Evolutionary conservation across 2,329 filamentous ascomycete species (phyloP), one percentile per base, ranked within the genome.

Genomic region (Exophiala aquamarina): DNA sequence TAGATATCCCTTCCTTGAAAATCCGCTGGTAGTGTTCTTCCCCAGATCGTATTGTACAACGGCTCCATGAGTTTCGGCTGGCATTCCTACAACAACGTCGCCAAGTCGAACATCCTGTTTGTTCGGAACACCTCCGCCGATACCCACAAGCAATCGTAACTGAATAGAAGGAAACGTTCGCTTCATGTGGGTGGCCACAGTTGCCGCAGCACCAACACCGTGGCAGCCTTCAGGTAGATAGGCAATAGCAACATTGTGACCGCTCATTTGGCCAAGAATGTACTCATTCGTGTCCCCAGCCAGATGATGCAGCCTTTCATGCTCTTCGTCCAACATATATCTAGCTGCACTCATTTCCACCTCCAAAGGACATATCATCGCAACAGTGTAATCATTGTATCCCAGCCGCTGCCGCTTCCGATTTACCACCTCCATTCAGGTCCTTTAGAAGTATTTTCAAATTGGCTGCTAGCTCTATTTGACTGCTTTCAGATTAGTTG

Each of bases 311-410:
- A 58, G 42, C 6, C 47, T 40, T 1, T 29, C 23, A 33, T 59
- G 52, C 13, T 34, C 32, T 18, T 57, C 52, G 26, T 63, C 60
- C 28, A 64, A 59, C 13, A 60, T 41, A 4, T 48, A 48, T 14
- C 56, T 55, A 3, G 61, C 58, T 1, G 63, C 63, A 34, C 57
- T 44, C 5, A 64, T 50, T 38, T 66, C 62, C 5, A 54, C 39
- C 4, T 47, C 47, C 14, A 63, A 45, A 18, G 62, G 60, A 39
- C 60, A 65, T 1, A 66, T 55, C 19, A 61, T 59, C 2, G 57
- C 63, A 9, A 66, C 58, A 40, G 50, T 57, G 38, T 65, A 66
- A 6, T 44, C 32, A 17, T 20, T 33, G 40, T 35, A 21, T n/a
- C 33, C 20, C 10, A 41, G 26, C 39, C 10, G n/a, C 26, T 23